These are phyloP conservation scores for Syzygium oleosum DNA, from an alignment of 345 rosid species.

Conservation along the genomic window DNA sequence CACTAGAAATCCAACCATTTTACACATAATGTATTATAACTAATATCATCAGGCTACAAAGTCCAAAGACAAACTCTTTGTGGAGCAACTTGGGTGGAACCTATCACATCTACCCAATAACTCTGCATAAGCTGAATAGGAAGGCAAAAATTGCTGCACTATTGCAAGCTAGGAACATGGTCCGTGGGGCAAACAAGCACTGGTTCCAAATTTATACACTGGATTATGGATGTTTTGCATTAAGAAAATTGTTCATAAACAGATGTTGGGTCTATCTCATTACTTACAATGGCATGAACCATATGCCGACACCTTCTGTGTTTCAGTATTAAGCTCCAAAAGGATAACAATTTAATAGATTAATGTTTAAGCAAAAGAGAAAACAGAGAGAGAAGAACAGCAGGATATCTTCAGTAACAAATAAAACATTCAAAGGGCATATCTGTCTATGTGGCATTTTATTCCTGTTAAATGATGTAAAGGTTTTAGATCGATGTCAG, in stretches of 20 bases:
- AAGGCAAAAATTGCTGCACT: background rate
- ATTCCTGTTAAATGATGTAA: background rate
- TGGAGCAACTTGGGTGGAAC: background rate
- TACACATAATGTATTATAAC: background rate
- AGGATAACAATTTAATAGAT: background rate
- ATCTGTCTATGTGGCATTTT: background rate
- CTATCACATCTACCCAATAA: background rate
- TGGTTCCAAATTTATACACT: background rate
- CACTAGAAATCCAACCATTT: background rate
- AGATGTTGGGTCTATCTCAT: background rate
- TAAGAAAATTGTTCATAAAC: background rate
- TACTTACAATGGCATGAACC: background rate
- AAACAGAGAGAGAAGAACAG: background rate
- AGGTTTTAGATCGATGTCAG: background rate
- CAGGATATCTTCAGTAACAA: background rate
- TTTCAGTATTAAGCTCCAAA: background rate
- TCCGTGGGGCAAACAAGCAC: background rate
- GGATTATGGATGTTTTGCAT: background rate
- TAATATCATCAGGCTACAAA: background rate
- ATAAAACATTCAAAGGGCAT: background rate
- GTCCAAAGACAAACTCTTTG: background rate
- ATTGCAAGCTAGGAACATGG: background rate
- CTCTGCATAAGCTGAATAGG: background rate
- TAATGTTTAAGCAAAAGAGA: background rate
- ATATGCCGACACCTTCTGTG: background rate